Evolutionary conservation across 1,284 basidiomycete species (phyloP).

Genomic region (Vanrija pseudolonga): DNA sequence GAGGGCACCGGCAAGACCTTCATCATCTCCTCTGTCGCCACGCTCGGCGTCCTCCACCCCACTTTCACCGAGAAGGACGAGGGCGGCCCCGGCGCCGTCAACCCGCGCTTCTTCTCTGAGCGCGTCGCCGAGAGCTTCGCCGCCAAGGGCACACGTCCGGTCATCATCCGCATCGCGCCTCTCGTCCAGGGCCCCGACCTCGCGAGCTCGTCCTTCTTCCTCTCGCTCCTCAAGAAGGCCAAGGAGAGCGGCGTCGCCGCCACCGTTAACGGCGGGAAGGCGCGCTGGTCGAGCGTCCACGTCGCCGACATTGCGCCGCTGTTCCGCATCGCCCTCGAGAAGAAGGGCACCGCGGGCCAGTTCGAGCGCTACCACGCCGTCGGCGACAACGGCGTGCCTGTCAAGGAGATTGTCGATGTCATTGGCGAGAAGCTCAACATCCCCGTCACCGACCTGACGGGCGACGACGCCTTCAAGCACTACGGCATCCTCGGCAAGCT

Average conservation of each 20-base stretch:
- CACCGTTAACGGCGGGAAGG: constrained; percentile 19
- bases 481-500: constrained; percentile 18
- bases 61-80: neutral
- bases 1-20: constrained; percentile 19
- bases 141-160: constrained; percentile 14
- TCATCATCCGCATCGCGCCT: constrained; percentile 22
- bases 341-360: constrained; percentile 6
- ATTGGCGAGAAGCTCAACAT: constrained; percentile 21
- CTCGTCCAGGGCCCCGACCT: constrained; percentile 23
- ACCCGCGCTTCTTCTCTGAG: constrained; percentile 8
- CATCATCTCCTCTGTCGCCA: constrained; percentile 13
- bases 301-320: neutral
- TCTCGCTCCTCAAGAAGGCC: constrained; percentile 9
- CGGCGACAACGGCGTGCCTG: constrained; percentile 6
- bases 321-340: neutral
- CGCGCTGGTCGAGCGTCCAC: neutral
- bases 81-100: neutral
- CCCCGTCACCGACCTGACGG: constrained; percentile 3
- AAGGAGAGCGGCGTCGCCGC: constrained; percentile 15
- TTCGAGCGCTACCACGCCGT: constrained; percentile 23
- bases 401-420: constrained; percentile 14
- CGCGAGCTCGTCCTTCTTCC: constrained; percentile 17
- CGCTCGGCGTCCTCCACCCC: neutral
- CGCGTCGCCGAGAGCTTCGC: neutral
- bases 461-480: constrained; percentile 12